Base-by-base conservation (phyloP, 2,329 filamentous ascomycete genomes). In the Diaporthe citri region DNA sequence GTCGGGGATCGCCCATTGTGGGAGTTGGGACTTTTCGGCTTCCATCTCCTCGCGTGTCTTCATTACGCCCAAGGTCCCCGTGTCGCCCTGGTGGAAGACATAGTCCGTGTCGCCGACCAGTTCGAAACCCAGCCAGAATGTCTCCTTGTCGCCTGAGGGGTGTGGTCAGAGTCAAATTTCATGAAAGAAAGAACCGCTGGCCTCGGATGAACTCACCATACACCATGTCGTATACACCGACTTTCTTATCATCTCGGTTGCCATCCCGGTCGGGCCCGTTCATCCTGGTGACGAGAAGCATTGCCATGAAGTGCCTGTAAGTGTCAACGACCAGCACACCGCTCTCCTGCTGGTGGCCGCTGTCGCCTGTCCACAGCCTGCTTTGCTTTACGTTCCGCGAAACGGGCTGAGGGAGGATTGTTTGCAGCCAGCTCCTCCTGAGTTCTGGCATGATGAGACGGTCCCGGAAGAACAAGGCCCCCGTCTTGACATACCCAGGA, bases 121-220 rank as follows among this genome's bases (percentile, higher is more conserved):
- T 74, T 87, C 83, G 81, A 85, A 87, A n/a, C 85, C 84, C 4
- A 88, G 81, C 86, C 86, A 88, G 80, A 87, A 88, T 2, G 86
- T 87, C 75, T 88, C 86, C 76, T 88, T 88, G 78, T 88, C 86
- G 59, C 86, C 85, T 85, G 77, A 28, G 25, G 31, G 31, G 60
- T 20, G 31, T 0, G 10, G 48, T 69, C 64, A 55, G 48, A 22
- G 46, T 4, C 22, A 22, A 4, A 13, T 15, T n/a, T 6, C 4
- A 20, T 41, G 12, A 31, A 15, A 43, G 2, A 4, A 31, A 9
- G 31, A 2, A 31, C 31, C 5, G 13, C 9, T 31, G 31, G 9
- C 3, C 8, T 39, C 39, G 22, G 8, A 39, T 22, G 22, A 51
- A 79, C 82, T 77, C 77, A 85, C 83, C 85, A 72, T 86, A 86